Evolutionary conservation across 108 stramenopile species (phyloP).

Genomic region (Schizochytrium sp.): DNA sequence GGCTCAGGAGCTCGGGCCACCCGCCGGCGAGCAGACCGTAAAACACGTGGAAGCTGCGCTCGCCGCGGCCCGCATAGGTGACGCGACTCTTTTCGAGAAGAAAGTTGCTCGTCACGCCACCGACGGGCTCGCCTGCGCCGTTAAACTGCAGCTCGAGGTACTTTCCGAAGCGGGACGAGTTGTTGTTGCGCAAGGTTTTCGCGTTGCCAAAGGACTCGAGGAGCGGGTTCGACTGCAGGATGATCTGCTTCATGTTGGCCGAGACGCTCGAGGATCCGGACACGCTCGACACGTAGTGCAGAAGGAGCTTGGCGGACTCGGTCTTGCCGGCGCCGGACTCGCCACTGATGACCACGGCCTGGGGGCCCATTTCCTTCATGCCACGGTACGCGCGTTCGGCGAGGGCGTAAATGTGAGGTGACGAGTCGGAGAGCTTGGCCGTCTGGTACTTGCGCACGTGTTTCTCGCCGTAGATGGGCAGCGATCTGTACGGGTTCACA

Average conservation of each 20-base stretch:
- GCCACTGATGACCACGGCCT: slow-evolving; percentile 46
- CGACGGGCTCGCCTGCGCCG: slow-evolving; percentile 19
- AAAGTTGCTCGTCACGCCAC: slow-evolving; percentile 27
- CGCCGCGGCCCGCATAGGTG: background rate
- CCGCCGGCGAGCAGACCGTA: slow-evolving; percentile 22
- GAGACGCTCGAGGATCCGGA: background rate
- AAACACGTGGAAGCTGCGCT: slow-evolving; percentile 39
- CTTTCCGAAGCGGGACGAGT: slow-evolving; percentile 38
- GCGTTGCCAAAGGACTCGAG: slow-evolving; percentile 42
- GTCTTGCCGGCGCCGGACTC: slow-evolving; percentile 84
- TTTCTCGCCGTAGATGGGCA: background rate
- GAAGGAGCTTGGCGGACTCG: slow-evolving; percentile 76
- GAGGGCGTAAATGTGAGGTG: background rate
- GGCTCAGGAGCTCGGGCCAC: background rate
- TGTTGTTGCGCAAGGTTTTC: slow-evolving; percentile 42
- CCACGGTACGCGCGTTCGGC: slow-evolving; percentile 5
- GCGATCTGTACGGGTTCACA: background rate
- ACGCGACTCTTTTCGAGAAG: slow-evolving; percentile 34
- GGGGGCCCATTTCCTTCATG: slow-evolving; percentile 6
- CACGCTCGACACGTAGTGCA: slow-evolving; percentile 63
- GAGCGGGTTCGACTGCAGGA: slow-evolving; percentile 26
- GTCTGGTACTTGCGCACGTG: slow-evolving; percentile 16
- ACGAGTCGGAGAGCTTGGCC: background rate
- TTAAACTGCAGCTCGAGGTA: slow-evolving; percentile 39
- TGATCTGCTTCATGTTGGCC: slow-evolving; percentile 28